A percentile compares a stretch with the other conserved stretches of the same genome.
Conservation (phyloP, 2,329 filamentous ascomycete species). For the Paraphoma sp. region DNA sequence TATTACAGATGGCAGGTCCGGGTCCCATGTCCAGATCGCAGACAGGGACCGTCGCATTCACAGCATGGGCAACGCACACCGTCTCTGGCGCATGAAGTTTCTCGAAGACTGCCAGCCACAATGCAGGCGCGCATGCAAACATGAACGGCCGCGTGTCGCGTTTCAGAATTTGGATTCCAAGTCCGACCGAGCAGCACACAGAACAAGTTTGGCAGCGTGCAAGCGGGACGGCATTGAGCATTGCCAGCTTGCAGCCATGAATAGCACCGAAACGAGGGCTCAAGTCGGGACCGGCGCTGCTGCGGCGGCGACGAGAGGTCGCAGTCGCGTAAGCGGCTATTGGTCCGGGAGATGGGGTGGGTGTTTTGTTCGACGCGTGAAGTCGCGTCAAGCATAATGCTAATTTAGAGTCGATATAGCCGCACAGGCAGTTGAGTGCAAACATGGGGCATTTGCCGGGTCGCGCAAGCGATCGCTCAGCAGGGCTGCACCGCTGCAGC, state of each 20-base stretch:
- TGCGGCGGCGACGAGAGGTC: conserved; percentile 14
- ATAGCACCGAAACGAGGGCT: conserved; percentile 22
- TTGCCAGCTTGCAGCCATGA: conserved; percentile 19
- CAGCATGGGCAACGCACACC: conserved; percentile 27
- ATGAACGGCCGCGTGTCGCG: conserved; percentile 30
- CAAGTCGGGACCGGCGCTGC: conserved; percentile 14
- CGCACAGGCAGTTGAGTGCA: conserved; percentile 2
- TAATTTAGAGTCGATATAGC: conserved; percentile 37
- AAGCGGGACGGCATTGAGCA: conserved; percentile 20
- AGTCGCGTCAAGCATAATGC: conserved; percentile 31
- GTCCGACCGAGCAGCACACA: conserved; percentile 16
- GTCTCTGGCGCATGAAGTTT: conserved; percentile 31
- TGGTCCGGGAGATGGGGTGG: conserved; percentile 18
- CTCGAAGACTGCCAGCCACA: conserved; percentile 34
- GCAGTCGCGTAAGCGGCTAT: conserved; percentile 24
- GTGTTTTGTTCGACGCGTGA: conserved; percentile 8
- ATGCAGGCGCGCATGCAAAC: background rate
- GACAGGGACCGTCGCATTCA: conserved; percentile 30
- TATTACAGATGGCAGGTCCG: conserved; percentile 44
- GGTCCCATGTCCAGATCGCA: conserved; percentile 48
- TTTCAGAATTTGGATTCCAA: conserved; percentile 27
- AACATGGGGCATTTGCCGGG: conserved; percentile 26
- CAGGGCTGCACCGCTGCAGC: conserved; percentile 8
- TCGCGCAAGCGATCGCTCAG: conserved; percentile 11
- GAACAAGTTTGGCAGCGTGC: conserved; percentile 27